Base-by-base conservation (phyloP, 2,329 filamentous ascomycete genomes). In the Raffaelea ambrosiae region DNA sequence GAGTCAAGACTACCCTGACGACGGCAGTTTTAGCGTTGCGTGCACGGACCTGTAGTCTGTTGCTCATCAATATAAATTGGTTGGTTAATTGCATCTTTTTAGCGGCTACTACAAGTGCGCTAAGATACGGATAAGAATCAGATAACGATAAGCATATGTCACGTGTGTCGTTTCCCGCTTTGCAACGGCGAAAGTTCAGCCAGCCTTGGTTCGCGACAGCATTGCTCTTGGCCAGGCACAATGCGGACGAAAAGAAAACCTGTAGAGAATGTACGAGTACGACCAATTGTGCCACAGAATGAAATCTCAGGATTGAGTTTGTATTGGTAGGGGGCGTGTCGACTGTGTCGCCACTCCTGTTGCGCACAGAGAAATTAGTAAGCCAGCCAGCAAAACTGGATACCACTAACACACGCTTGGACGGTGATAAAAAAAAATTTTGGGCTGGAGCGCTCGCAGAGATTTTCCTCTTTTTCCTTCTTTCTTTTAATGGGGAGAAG, bases 401-500 rank as follows among this genome's bases (percentile, higher is more conserved):
- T 21, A n/a, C 20, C 47, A 39, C 42, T 45, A 48, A 26, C 16
- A 5, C 38, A 29, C 26, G 26, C 4, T 31, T n/a, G n/a, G n/a
- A n/a, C 46, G 44, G 20, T 23, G 51, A 52, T 52, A 50, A 53
- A 53, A 53, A 53, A 56, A 57, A 58, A 57, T 53, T 47, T 53
- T 53, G 47, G 47, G 36, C 19, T 13, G 48, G 20, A 5, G 19
- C 18, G 43, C 18, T 18, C 36, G 46, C 35, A 33, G 22, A 22
- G 35, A 33, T 26, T 47, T 50, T 45, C 44, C 39, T 47, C 40
- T 40, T 54, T 57, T 57, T 54, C 48, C 52, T 52, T 53, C 53
- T 52, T 58, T 53, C 51, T 56, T 57, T 53, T 47, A 55, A 56
- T 58, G 56, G 56, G 56, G 55, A 57, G 56, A 57, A 57, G 56